Evolutionary conservation across 805 yeast species (phyloP).

Genomic region (Saccharomycopsis schoenii): DNA sequence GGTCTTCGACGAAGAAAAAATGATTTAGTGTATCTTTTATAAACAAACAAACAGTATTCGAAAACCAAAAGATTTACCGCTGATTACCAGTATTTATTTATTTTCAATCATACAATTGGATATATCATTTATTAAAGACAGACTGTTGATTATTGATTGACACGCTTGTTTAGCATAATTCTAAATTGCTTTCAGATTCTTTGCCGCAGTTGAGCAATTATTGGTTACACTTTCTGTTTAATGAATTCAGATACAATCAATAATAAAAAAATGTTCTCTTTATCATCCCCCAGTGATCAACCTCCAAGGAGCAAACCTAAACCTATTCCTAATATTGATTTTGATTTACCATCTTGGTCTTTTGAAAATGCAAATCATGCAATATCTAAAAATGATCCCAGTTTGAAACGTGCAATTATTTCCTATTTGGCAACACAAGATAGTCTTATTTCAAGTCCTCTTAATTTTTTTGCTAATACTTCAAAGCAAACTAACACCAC

Average conservation of each 20-base stretch:
- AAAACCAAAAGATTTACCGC: no score
- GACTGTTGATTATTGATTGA: no score
- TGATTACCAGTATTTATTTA: no score
- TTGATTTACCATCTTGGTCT: slow-evolving; percentile 12
- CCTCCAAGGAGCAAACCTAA: background rate
- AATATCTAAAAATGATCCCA: slow-evolving; percentile 6
- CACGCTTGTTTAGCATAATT: no score
- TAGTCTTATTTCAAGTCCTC: slow-evolving; percentile 6
- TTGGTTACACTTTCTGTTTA: background rate
- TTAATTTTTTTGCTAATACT: background rate
- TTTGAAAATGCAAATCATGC: slow-evolving; percentile 13
- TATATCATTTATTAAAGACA: no score
- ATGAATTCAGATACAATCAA: background rate
- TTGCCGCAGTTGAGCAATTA: background rate
- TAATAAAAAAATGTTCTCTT: background rate
- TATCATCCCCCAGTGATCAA: background rate
- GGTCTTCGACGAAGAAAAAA: background rate
- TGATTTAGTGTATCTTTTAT: background rate
- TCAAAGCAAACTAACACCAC: background rate
- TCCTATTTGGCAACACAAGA: slow-evolving; percentile 4
- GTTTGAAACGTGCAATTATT: slow-evolving; percentile 3
- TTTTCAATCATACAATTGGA: no score
- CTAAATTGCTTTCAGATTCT: no score
- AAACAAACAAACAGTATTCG: background rate
- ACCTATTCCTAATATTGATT: background rate